phyloP scores from a whole-genome alignment of 208 protist species.

The Leishmania aethiopica region DNA sequence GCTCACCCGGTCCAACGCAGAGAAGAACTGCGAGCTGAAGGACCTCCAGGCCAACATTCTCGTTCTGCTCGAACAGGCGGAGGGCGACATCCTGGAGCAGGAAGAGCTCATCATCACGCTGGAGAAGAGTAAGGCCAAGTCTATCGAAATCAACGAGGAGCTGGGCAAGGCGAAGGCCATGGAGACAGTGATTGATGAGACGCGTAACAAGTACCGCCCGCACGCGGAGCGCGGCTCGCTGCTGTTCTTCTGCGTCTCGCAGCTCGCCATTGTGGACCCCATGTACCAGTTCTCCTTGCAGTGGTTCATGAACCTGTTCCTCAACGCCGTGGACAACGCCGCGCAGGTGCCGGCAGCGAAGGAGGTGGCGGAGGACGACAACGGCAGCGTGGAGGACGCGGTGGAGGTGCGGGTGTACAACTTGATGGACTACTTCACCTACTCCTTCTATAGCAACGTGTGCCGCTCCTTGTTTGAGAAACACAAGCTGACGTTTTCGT shows the following conservation, averaged over 20 bases:
- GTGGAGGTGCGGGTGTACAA: conserved; percentile 88
- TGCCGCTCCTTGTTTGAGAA: conserved; percentile 98
- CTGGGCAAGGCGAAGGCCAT: conserved; percentile 94
- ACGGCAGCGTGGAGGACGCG: conserved; percentile 36
- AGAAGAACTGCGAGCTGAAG: conserved; percentile 96
- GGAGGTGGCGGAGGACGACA: conserved; percentile 5
- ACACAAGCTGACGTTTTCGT: conserved; percentile 98
- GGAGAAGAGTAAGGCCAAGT: conserved; percentile 95
- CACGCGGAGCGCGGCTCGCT: conserved; percentile 95
- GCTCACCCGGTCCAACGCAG: conserved; percentile 93
- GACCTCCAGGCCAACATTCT: conserved; percentile 97
- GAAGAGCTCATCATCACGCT: conserved; percentile 97
- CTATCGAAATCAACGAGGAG: conserved; percentile 94
- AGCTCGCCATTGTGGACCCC: conserved; percentile 94
- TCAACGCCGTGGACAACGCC: conserved; percentile 83
- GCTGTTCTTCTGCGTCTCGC: conserved; percentile 97
- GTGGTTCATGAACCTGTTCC: conserved; percentile 98
- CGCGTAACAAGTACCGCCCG: conserved; percentile 94
- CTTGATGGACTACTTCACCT: conserved; percentile 97
- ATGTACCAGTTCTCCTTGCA: conserved; percentile 98
- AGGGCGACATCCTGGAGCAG: conserved; percentile 97
- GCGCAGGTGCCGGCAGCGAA: conserved; percentile 36
- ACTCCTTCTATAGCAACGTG: conserved; percentile 97
- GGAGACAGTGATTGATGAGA: conserved; percentile 96
- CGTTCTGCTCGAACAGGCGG: conserved; percentile 92